phyloP scores from a whole-genome alignment of 2,329 filamentous ascomycete genomes.

The Penicillium sp. region DNA sequence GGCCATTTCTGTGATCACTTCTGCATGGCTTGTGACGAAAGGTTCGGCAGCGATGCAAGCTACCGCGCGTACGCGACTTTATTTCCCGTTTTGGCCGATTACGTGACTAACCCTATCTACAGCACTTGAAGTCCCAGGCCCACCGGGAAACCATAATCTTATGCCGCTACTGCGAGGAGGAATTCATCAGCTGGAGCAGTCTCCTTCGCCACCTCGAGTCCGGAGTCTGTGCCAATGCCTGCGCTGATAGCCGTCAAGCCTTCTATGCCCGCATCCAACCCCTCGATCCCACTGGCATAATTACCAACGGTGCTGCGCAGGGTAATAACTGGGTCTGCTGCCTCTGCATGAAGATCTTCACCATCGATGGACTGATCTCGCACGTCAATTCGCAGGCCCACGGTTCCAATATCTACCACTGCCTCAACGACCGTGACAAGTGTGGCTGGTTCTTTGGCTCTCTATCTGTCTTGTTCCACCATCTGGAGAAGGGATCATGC shows the following conservation, averaged over 20 bases:
- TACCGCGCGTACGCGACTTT: constrained; percentile 22
- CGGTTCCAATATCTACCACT: constrained; percentile 51
- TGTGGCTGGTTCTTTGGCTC: constrained; percentile 43
- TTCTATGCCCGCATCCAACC: constrained; percentile 50
- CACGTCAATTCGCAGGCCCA: constrained; percentile 59
- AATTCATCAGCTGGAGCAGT: constrained; percentile 55
- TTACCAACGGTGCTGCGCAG: constrained; percentile 45
- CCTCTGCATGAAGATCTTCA: constrained; percentile 51
- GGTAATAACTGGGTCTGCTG: constrained; percentile 51
- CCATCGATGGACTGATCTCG: constrained; percentile 44
- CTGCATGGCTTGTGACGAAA: constrained; percentile 30
- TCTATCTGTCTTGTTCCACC: constrained; percentile 47
- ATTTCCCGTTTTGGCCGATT: neutral
- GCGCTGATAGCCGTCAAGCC: constrained; percentile 50
- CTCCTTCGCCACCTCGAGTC: constrained; percentile 59
- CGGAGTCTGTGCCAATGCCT: constrained; percentile 52
- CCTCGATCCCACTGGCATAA: constrained; percentile 50
- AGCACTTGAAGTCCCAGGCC: constrained; percentile 58
- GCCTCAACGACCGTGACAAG: constrained; percentile 33
- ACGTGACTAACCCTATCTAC: neutral
- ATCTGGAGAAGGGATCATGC: constrained; percentile 51
- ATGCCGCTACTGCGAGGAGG: constrained; percentile 59
- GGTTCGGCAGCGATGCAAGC: constrained; percentile 36
- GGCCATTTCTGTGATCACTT: constrained; percentile 27
- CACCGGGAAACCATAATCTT: constrained; percentile 49